Evolutionary conservation across 805 yeast species (phyloP), one percentile per base, ranked within the genome.

Genomic region (Aciculoconidium aculeatum): DNA sequence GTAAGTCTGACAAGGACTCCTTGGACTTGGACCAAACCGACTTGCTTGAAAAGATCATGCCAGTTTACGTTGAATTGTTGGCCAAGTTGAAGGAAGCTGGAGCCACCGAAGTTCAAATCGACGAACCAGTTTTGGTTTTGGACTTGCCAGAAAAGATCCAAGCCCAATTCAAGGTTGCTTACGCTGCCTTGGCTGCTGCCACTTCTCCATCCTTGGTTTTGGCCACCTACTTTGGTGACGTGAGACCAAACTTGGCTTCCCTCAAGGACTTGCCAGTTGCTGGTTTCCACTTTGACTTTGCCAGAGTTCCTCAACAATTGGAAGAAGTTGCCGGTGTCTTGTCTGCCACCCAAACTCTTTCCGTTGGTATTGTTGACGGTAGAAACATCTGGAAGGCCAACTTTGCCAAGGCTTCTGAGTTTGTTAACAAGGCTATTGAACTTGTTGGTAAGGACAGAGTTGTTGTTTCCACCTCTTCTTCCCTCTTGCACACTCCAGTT

Each of bases 301-400:
- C 78, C 64, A 87, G 96, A 75, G 81, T 77, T 49, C 95, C 97
- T 55, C 95, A 85, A 65, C 98, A 92, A 75, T 77, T 92, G 46
- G 90, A 85, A 35, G 84, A 77, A 34, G 94, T 84, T 50, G 66
- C 74, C 38, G 67, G 73, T 35, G 69, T 82, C 53, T 66, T 90
- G 36, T 58, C 71, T 45, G 74, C 68, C 42, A 67, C 76, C 44
- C 95, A 92, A 73, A 67, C 72, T 42, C 72, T 92, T 57, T 90
- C 97, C 40, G 95, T 82, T 45, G 98, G 98, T 85, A 76, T 92
- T 52, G 88, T 92, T 55, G 94, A 87, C 55, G 98, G 98, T 70
- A 87, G 98, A 78, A 92, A 92, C 80, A 86, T 92, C 70, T 92
- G 98, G 98, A 92, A 92, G 78, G 81, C 94, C 65, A 82, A 92